Evolutionary conservation across 2,329 filamentous ascomycete species (phyloP).

Genomic region (Penicillium sp.): DNA sequence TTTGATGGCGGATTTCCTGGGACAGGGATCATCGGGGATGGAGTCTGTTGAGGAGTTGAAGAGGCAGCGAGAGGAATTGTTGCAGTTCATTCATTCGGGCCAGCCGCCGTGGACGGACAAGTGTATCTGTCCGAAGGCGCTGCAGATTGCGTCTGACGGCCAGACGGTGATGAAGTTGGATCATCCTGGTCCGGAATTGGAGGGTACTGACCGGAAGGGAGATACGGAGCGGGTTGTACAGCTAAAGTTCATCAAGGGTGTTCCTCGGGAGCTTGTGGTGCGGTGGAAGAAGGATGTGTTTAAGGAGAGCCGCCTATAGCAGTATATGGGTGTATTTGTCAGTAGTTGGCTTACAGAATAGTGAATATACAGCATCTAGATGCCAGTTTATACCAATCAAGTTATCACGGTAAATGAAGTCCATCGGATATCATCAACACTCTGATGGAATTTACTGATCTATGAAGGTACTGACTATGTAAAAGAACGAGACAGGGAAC

Average conservation of each 20-base stretch:
- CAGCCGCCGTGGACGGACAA: slow-evolving; percentile 41
- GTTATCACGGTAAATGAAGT: too few species aligned
- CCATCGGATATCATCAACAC: too few species aligned
- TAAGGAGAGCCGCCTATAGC: slow-evolving; percentile 30
- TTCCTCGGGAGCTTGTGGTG: slow-evolving; percentile 49
- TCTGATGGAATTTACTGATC: too few species aligned
- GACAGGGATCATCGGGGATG: slow-evolving; percentile 26
- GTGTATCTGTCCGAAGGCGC: slow-evolving; percentile 39
- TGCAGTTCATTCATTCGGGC: slow-evolving; percentile 42
- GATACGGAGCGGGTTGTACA: slow-evolving; percentile 49
- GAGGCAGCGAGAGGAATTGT: slow-evolving; percentile 38
- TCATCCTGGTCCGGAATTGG: slow-evolving; percentile 49
- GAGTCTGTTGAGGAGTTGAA: slow-evolving; percentile 24
- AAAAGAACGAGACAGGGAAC: too few species aligned
- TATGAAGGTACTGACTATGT: too few species aligned
- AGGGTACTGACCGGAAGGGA: slow-evolving; percentile 42
- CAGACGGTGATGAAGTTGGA: slow-evolving; percentile 47
- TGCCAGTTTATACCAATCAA: too few species aligned
- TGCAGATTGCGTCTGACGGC: slow-evolving; percentile 38
- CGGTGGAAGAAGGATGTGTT: slow-evolving; percentile 42
- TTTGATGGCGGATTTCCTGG: slow-evolving; percentile 44
- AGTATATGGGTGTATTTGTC: too few species aligned
- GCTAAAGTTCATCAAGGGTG: slow-evolving; percentile 49
- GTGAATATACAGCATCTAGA: too few species aligned
- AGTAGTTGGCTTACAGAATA: too few species aligned